Evolutionary conservation across 2,329 filamentous ascomycete species (phyloP), one percentile per base, ranked within the genome.

Genomic region (Scedosporium dehoogii): DNA sequence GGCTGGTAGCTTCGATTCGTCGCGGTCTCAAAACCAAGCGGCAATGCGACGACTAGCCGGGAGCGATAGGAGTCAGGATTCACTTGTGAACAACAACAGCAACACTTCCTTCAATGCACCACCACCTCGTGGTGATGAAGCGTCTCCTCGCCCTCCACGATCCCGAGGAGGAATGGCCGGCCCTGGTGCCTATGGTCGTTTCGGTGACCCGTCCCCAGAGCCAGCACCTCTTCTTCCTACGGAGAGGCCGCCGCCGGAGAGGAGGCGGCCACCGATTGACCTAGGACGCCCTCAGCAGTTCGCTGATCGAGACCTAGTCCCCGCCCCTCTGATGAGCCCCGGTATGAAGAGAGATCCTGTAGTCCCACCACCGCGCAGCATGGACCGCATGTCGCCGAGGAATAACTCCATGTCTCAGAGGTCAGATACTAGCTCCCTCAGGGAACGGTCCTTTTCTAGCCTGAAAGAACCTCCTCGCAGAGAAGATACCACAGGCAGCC

Each of bases 201-300:
- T 62, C 41, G 51, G 29, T 3, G 63, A 66, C n/a, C 46, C 62
- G 2, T 63, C 65, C 1, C 42, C 66, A 27, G 65, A 67, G 42
- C 67, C 65, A 5, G 51, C 61, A 7, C 66, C 65, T 46, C 63
- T 66, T 21, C 65, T 64, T 18, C 63, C 65, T 27, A 62, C 65
- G 23, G 79, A 79, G 42, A 74, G 81, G 23, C 77, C 77, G 41
- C 79, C 83, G 1, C 87, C 87, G 0, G 85, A 88, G 67, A 78
- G 87, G 65, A 85, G 81, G 70, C 76, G 87, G 58, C 87, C 87
- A 1, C 85, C 86, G 0, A 88, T 90, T 84, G 82, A 87, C 64
- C 80, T 82, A 6, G 72, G 81, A 6, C 76, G 82, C 38, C 81
- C 82, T 6, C 76, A 79, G 59, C 79, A 73, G 57, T 65, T 69